Evolutionary conservation across 1,139 yeast species (phyloP), one percentile per base, ranked within the genome.

Genomic region (Pichia inconspicua): DNA sequence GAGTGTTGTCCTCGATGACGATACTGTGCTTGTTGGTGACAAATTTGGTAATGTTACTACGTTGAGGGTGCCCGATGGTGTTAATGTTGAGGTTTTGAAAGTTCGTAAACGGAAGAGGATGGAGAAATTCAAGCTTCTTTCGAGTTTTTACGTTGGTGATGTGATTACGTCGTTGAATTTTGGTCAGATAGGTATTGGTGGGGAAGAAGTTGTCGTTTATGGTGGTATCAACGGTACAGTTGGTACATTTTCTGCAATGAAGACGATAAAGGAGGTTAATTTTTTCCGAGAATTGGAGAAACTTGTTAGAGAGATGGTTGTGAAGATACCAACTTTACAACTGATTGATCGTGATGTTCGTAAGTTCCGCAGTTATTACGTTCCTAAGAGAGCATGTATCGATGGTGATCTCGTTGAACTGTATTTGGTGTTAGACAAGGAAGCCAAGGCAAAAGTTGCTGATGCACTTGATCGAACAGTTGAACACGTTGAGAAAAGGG

Each of bases 331-430:
- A 11, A n/a, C 28, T 4, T 32, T 28, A 42, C 59, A 64, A 31
- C 53, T 81, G 15, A 68, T 82, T 3, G 95, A 85, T 0, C 72
- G 92, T 49, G 86, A 84, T 55, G 86, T 82, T 50, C 54, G 77
- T 55, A 75, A 76, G 53, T 89, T 74, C 61, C 69, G 97, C 46
- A 75, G 97, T 46, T 84, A 83, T 60, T 88, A 87, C 60, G 80
- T 79, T 22, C 96, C 97, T 0, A 78, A 75, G 7, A 82, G 81
- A 55, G 75, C 80, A 48, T 81, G 86, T 2, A 73, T 92, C 42
- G 97, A 92, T 65, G 98, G 98, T 11, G 97, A 92, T 63, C 69
- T 87, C 30, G 70, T 92, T 46, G 97, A 88, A 58, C 64, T 66
- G 45, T 85, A 69, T 59, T 63, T 65, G 37, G 58, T 58, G 9